phyloP scores from a whole-genome alignment of 192 early-diverging fungal species.

The Mortierella hygrophila region DNA sequence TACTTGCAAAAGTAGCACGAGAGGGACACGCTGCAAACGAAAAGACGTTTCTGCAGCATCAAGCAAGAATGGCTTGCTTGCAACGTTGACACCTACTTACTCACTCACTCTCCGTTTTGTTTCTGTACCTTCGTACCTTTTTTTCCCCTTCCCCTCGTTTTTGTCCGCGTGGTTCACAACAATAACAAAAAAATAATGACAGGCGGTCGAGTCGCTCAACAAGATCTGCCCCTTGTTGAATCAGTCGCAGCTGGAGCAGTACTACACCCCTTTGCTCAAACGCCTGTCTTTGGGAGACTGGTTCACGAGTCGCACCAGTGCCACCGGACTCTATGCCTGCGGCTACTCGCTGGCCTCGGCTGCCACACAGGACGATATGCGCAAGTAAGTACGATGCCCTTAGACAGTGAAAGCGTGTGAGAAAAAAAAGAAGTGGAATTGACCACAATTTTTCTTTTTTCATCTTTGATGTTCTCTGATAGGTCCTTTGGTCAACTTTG shows the following conservation, averaged over 20 bases:
- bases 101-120: not conserved
- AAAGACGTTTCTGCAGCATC: not conserved
- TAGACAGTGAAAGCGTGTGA: not conserved
- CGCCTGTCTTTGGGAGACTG: constrained; percentile 94
- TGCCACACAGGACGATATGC: constrained; percentile 87
- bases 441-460: not conserved
- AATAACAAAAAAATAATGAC: constrained; percentile 10
- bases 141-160: not conserved
- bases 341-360: constrained; percentile 79
- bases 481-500: constrained; percentile 85
- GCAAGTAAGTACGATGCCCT: constrained; percentile 64
- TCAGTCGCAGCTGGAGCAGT: constrained; percentile 87
- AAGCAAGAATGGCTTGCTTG: not conserved
- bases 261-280: constrained; percentile 92
- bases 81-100: not conserved
- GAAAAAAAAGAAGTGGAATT: not conserved
- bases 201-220: constrained; percentile 95
- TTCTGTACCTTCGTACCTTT: not conserved
- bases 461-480: not conserved
- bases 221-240: constrained; percentile 83
- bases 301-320: constrained; percentile 97
- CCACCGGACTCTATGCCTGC: constrained; percentile 94
- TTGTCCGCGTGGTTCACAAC: constrained; percentile 6
- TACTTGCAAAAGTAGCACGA: not conserved
- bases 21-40: not conserved